phyloP scores from a whole-genome alignment of 805 yeast species.

The Metschnikowia amazonensis region DNA sequence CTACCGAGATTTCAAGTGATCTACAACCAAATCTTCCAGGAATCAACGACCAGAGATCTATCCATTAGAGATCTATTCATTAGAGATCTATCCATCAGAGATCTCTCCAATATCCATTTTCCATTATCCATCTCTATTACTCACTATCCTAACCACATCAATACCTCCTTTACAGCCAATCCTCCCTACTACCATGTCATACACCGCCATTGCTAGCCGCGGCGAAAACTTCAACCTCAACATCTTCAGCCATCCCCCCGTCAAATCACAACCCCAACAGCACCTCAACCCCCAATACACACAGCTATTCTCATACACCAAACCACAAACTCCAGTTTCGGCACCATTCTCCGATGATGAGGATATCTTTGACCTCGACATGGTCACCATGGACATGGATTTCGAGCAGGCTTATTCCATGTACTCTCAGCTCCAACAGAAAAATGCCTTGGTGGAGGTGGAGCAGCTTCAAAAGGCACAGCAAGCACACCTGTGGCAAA shows the following conservation, averaged over 20 bases:
- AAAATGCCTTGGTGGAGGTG: conserved; percentile 30
- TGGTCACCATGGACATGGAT: conserved; percentile 41
- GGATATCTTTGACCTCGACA: conserved; percentile 24
- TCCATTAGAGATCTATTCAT: no score
- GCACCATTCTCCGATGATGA: conserved; percentile 16
- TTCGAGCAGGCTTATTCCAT: conserved; percentile 43
- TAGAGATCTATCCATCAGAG: no score
- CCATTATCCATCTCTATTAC: no score
- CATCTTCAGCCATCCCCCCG: conserved; percentile 14
- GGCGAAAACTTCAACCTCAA: conserved; percentile 14
- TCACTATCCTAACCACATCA: no score
- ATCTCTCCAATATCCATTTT: no score
- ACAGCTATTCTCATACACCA: conserved; percentile 1
- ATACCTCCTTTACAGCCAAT: no score
- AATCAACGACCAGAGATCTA: no score
- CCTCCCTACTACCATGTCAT: conserved; percentile 10
- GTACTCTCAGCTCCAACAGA: conserved; percentile 38
- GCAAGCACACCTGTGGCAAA: conserved; percentile 21
- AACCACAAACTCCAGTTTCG: conserved; percentile 2
- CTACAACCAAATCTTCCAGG: no score
- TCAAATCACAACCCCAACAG: conserved; percentile 3
- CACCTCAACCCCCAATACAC: conserved; percentile 2
- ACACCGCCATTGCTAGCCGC: conserved; percentile 17
- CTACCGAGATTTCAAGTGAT: no score
- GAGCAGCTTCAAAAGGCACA: conserved; percentile 40